Conservation (phyloP, 2,329 filamentous ascomycete species). For the Epichloe gansuensis region DNA sequence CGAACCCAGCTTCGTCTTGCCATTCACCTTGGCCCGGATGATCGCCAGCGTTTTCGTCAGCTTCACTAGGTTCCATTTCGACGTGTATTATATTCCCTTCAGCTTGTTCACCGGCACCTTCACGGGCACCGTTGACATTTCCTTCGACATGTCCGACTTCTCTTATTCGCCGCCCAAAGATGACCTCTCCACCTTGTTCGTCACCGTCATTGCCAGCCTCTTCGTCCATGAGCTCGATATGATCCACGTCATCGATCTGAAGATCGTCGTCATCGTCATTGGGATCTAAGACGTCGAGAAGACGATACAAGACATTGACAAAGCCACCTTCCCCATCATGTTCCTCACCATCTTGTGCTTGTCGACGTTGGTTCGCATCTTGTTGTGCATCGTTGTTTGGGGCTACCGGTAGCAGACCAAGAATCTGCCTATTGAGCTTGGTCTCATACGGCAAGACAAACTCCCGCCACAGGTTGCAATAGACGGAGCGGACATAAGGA, state of each 20-base stretch:
- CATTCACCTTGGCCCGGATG: neutral
- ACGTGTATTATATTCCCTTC: slow-evolving; percentile 22
- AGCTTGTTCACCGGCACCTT: slow-evolving; percentile 15
- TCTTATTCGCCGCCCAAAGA: slow-evolving; percentile 24
- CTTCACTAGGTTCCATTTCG: slow-evolving; percentile 1
- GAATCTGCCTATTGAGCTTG: slow-evolving; percentile 34
- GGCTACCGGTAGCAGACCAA: slow-evolving; percentile 23
- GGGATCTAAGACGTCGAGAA: slow-evolving; percentile 25
- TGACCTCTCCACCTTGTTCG: slow-evolving; percentile 12
- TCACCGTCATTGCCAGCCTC: slow-evolving; percentile 12
- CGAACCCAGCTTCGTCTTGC: neutral
- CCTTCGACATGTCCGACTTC: slow-evolving; percentile 19
- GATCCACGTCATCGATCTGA: slow-evolving; percentile 9
- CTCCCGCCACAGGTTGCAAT: slow-evolving; percentile 34
- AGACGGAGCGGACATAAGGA: slow-evolving; percentile 33
- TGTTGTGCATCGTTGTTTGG: slow-evolving; percentile 11
- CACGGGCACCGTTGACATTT: slow-evolving; percentile 12
- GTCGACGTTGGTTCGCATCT: neutral
- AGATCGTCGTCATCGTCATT: slow-evolving; percentile 17
- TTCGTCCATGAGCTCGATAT: slow-evolving; percentile 6
- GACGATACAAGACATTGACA: slow-evolving; percentile 23
- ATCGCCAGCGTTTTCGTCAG: neutral
- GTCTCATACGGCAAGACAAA: slow-evolving; percentile 35
- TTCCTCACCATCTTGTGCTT: slow-evolving; percentile 9
- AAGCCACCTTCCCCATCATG: slow-evolving; percentile 19